Evolutionary conservation across 73 alveolate species (phyloP).

Genomic region (Paramecium pentaurelia): DNA sequence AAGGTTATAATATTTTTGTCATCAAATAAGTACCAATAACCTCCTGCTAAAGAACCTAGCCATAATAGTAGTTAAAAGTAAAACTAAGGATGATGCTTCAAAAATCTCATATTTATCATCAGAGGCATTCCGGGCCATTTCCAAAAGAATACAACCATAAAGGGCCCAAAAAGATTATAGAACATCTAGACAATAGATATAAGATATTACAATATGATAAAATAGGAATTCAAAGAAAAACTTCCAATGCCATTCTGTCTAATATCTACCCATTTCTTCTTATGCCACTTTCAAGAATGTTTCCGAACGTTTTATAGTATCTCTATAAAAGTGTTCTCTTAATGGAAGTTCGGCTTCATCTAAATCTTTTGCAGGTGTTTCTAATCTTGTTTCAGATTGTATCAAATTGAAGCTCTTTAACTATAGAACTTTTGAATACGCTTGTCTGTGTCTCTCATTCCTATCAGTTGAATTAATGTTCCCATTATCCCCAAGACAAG

Average conservation of each 20-base stretch:
- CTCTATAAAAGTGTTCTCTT: not conserved
- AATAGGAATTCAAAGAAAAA: not conserved
- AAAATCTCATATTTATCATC: conserved; percentile 3
- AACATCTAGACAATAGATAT: not conserved
- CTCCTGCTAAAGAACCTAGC: conserved; percentile 15
- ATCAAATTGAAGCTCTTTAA: not conserved
- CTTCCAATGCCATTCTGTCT: not conserved
- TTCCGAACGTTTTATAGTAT: not conserved
- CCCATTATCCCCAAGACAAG: not conserved
- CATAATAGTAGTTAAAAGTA: not conserved
- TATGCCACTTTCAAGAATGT: not conserved
- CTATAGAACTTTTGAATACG: not conserved
- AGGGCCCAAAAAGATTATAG: conserved; percentile 4
- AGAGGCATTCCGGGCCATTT: conserved; percentile 28
- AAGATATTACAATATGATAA: not conserved
- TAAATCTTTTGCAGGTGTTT: not conserved
- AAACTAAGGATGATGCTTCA: not conserved
- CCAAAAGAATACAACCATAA: not conserved
- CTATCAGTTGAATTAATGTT: not conserved
- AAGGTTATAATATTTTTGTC: not conserved
- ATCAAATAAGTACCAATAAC: not conserved
- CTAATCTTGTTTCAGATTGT: not conserved
- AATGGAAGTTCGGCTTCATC: not conserved
- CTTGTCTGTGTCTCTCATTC: not conserved
- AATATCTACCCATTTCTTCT: not conserved